Conservation (phyloP, 2,329 filamentous ascomycete genomes). For the Phialophora macrospora region DNA sequence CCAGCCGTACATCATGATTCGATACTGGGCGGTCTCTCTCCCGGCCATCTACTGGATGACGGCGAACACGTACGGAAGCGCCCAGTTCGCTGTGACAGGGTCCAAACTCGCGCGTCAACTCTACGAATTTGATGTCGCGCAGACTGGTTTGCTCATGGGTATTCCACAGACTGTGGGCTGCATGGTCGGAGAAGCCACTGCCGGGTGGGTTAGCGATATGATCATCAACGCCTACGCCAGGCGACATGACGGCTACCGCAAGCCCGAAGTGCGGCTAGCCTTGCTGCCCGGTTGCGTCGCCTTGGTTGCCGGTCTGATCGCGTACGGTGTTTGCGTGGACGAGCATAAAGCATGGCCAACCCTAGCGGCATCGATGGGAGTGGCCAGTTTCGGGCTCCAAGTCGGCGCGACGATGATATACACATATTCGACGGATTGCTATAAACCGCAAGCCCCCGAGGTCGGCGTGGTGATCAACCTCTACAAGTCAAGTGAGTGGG, state of each 20-base stretch:
- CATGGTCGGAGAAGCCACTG: constrained; percentile 11
- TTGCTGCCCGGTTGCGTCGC: constrained; percentile 4
- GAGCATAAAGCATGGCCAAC: constrained; percentile 4
- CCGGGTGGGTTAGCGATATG: constrained; percentile 9
- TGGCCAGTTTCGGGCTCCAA: constrained; percentile 11
- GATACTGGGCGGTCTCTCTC: constrained; percentile 10
- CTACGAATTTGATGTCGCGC: constrained; percentile 10
- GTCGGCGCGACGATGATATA: constrained; percentile 12
- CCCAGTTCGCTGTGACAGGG: constrained; percentile 8
- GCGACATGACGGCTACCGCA: constrained; percentile 8
- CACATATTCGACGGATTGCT: constrained; percentile 13
- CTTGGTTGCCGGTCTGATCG: constrained; percentile 1
- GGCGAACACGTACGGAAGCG: constrained; percentile 11
- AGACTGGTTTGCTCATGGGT: constrained; percentile 13
- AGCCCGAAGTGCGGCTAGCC: constrained; percentile 9
- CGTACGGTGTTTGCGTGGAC: constrained; percentile 11
- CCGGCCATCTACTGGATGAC: constrained; percentile 12
- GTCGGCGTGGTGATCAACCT: constrained; percentile 14
- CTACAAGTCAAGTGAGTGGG: constrained; percentile 1
- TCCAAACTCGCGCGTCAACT: neutral
- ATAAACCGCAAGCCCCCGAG: constrained; percentile 15
- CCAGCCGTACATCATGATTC: constrained; percentile 10
- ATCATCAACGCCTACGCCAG: constrained; percentile 7
- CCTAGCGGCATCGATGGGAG: constrained; percentile 1
- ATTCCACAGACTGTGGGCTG: constrained; percentile 12